These are phyloP conservation scores for Boletus eberwhitei DNA, from an alignment of 768 basidiomycete species.

Conservation along the genomic window DNA sequence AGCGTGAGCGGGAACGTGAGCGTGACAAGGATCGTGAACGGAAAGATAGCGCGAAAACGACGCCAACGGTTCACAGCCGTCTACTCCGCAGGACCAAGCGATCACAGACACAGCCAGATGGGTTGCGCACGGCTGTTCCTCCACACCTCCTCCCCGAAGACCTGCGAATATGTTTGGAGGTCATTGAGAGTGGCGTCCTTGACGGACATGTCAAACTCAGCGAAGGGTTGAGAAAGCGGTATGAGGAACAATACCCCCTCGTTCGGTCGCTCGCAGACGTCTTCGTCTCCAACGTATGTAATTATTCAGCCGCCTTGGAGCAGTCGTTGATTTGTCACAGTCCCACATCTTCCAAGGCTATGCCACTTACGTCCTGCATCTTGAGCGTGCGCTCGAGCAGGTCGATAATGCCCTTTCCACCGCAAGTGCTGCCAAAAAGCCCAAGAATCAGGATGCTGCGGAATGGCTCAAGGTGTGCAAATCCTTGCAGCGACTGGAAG, in stretches of 20 bases:
- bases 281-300: slow-evolving; percentile 87
- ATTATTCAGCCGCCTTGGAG: slow-evolving; percentile 6
- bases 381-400: slow-evolving; percentile 86
- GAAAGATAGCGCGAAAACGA: slow-evolving; percentile 40
- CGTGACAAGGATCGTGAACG: slow-evolving; percentile 46
- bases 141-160: slow-evolving; percentile 87
- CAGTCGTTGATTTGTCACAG: slow-evolving; percentile 40
- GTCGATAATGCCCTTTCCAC: slow-evolving; percentile 74
- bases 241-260: slow-evolving; percentile 93
- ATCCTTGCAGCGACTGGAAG: slow-evolving; percentile 73
- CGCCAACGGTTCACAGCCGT: slow-evolving; percentile 34
- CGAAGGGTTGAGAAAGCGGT: slow-evolving; percentile 82
- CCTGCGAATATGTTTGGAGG: slow-evolving; percentile 78
- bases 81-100: slow-evolving; percentile 70
- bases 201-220: slow-evolving; percentile 86
- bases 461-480: slow-evolving; percentile 79
- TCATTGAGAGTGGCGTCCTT: slow-evolving; percentile 81
- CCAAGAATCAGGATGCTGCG: slow-evolving; percentile 76
- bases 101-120: slow-evolving; percentile 51
- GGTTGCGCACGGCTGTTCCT: slow-evolving; percentile 51
- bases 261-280: slow-evolving; percentile 92
- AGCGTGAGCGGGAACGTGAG: slow-evolving; percentile 39
- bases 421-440: slow-evolving; percentile 64
- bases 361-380: slow-evolving; percentile 89
- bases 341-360: slow-evolving; percentile 94